phyloP scores from a whole-genome alignment of 176 grass and related monocot species.

The Aegilops tauschii region DNA sequence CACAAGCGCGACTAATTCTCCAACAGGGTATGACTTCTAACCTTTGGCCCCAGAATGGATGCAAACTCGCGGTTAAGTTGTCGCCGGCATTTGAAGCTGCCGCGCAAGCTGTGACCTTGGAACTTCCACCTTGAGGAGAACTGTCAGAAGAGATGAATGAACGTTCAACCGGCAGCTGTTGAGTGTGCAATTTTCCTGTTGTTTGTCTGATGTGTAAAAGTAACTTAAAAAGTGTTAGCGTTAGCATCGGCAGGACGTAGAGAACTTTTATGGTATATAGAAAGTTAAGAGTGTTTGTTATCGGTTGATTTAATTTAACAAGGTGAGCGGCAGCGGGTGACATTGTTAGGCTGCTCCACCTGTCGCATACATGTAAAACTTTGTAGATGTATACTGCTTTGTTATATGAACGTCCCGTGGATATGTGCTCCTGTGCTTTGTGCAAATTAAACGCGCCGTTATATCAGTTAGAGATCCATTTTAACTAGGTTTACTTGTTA shows the following conservation, averaged over 20 bases:
- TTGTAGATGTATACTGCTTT: constrained; percentile 33
- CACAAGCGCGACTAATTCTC: constrained; percentile 5
- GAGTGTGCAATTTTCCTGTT: constrained; percentile 40
- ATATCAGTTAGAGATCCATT: not conserved
- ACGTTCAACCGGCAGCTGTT: not conserved
- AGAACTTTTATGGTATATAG: constrained; percentile 6
- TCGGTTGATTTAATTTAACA: constrained; percentile 37
- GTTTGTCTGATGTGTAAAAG: constrained; percentile 50
- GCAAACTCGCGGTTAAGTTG: not conserved
- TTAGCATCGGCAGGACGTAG: constrained; percentile 26
- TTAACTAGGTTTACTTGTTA: no score
- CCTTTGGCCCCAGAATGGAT: constrained; percentile 18
- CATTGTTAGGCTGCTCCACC: not conserved
- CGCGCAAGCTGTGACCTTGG: not conserved
- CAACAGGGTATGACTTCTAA: constrained; percentile 6
- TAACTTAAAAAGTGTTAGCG: not conserved
- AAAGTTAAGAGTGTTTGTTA: constrained; percentile 39
- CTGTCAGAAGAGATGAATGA: not conserved
- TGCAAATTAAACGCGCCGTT: not conserved
- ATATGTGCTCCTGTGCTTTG: not conserved
- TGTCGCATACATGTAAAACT: constrained; percentile 40
- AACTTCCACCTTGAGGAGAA: not conserved
- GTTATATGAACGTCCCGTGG: not conserved
- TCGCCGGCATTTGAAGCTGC: not conserved
- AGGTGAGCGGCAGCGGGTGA: constrained; percentile 10